phyloP scores from a whole-genome alignment of 2,329 filamentous ascomycete genomes.

The Arthrobotrys sinensis region DNA sequence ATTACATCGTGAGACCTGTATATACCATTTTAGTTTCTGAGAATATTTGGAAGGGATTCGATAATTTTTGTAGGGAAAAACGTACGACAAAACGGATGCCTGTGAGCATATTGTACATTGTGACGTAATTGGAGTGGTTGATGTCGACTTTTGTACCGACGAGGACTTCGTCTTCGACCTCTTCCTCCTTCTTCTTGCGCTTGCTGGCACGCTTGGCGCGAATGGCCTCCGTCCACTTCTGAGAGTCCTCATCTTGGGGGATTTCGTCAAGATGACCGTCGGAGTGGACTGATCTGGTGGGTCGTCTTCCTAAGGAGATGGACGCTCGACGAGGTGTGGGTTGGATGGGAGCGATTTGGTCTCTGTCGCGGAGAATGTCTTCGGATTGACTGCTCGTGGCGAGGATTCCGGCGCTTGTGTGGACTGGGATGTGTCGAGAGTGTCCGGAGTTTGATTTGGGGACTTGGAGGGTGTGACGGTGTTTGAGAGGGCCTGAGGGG shows the following conservation, averaged over 20 bases:
- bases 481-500: conserved; percentile 35
- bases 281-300: conserved; percentile 87
- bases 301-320: conserved; percentile 83
- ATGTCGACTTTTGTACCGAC: conserved; percentile 98
- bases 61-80: background rate
- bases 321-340: conserved; percentile 77
- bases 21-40: background rate
- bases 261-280: conserved; percentile 88
- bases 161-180: conserved; percentile 93
- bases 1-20: conserved; percentile 93
- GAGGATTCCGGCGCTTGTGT: conserved; percentile 51
- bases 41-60: background rate
- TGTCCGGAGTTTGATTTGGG: conserved; percentile 58
- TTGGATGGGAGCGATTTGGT: conserved; percentile 79
- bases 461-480: conserved; percentile 64
- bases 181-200: conserved; percentile 83
- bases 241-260: conserved; percentile 88
- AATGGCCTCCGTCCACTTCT: conserved; percentile 92
- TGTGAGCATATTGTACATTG: conserved; percentile 99
- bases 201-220: conserved; percentile 92
- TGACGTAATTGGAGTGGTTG: conserved; percentile 96
- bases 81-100: conserved; percentile 83
- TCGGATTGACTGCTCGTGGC: conserved; percentile 59
- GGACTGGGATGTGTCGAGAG: conserved; percentile 38
- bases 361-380: conserved; percentile 78